A percentile compares a stretch with the other conserved stretches of the same genome.
Evolutionary conservation across 805 yeast genomes (phyloP).

Genomic region (Sugiyamaella qingdaonensis): DNA sequence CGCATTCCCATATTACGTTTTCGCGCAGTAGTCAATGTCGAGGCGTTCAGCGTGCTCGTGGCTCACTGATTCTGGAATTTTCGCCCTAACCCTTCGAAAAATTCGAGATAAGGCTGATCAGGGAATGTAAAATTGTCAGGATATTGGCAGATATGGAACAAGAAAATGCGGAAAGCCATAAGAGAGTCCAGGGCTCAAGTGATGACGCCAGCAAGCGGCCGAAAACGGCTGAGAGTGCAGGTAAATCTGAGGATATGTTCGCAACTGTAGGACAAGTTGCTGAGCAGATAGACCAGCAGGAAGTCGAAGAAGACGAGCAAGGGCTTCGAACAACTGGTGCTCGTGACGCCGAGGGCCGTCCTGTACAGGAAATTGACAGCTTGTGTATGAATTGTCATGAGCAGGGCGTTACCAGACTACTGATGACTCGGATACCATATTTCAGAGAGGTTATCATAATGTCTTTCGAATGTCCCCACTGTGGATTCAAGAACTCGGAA

Average conservation of each 20-base stretch:
- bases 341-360: constrained; percentile 79
- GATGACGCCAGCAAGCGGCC: constrained; percentile 5
- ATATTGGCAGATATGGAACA: not conserved
- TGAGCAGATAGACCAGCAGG: constrained; percentile 39
- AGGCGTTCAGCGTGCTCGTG: too few species aligned
- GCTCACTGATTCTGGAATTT: not conserved
- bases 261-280: constrained; percentile 53
- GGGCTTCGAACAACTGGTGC: constrained; percentile 67
- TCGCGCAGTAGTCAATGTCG: too few species aligned
- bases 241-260: constrained; percentile 1
- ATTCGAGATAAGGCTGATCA: not conserved
- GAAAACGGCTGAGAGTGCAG: not conserved
- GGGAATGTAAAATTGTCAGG: not conserved
- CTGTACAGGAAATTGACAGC: constrained; percentile 92
- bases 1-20: too few species aligned
- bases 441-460: constrained; percentile 87
- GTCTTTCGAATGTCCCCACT: constrained; percentile 95
- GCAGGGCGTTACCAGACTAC: constrained; percentile 75
- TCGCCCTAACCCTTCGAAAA: not conserved
- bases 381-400: constrained; percentile 94
- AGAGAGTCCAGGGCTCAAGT: not conserved
- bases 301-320: constrained; percentile 23
- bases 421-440: constrained; percentile 85
- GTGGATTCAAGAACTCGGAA: constrained; percentile 86
- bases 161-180: constrained; percentile 1